phyloP scores from a whole-genome alignment of 805 yeast genomes.

The Peterozyma toletana region DNA sequence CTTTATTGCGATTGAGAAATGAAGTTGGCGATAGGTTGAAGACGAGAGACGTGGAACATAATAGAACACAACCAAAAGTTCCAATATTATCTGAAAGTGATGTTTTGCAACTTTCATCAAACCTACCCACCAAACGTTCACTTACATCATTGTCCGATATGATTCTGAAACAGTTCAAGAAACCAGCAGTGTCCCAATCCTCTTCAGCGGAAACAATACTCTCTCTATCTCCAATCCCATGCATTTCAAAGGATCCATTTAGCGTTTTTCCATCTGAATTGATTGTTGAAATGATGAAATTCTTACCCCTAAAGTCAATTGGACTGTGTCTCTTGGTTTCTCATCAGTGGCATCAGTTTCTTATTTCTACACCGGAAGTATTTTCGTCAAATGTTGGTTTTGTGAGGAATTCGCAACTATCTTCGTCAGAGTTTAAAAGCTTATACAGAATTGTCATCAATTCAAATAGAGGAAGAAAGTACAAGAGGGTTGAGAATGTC shows the following conservation, averaged over 20 bases:
- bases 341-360: background rate
- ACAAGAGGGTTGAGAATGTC: background rate
- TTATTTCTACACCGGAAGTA: constrained; percentile 1
- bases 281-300: constrained; percentile 7
- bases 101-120: no score
- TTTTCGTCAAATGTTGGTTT: constrained; percentile 2
- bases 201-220: background rate
- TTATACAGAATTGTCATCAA: background rate
- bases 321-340: background rate
- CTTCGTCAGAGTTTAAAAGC: background rate
- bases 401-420: background rate
- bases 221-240: background rate
- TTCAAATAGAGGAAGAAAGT: background rate
- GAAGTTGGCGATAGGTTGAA: constrained; percentile 2
- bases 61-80: background rate
- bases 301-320: constrained; percentile 5
- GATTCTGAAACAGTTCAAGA: background rate
- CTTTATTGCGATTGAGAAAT: constrained; percentile 12
- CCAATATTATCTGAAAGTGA: constrained; percentile 2
- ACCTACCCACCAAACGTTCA: background rate
- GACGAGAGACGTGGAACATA: background rate
- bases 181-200: background rate
- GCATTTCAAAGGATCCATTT: constrained; percentile 13
- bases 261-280: constrained; percentile 18
- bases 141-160: background rate